A percentile compares a stretch with the other conserved stretches of the same genome.
These are phyloP conservation scores for Huntiella decipiens DNA, from an alignment of 2,329 filamentous ascomycete genomes.

Conservation along the genomic window DNA sequence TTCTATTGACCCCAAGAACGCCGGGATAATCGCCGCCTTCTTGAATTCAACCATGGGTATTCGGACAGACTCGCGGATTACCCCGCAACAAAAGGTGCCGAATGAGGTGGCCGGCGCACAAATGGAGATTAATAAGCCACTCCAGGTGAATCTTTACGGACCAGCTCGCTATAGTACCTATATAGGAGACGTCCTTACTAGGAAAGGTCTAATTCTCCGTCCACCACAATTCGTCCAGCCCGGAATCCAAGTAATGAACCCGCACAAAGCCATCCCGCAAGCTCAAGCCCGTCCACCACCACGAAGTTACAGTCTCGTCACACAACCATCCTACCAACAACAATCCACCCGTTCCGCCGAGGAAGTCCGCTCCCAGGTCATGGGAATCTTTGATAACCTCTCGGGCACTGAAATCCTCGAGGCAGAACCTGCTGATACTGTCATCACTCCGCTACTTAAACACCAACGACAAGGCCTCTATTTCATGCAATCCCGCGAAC, in stretches of 20 bases:
- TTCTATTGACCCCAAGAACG: slow-evolving; percentile 47
- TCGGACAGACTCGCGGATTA: slow-evolving; percentile 54
- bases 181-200: slow-evolving; percentile 30
- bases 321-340: slow-evolving; percentile 12
- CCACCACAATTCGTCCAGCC: slow-evolving; percentile 46
- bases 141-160: slow-evolving; percentile 66
- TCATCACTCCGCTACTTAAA: slow-evolving; percentile 51
- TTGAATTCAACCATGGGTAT: slow-evolving; percentile 49
- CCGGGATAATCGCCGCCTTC: slow-evolving; percentile 49
- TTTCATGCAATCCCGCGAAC: slow-evolving; percentile 70
- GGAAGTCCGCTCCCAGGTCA: slow-evolving; percentile 68
- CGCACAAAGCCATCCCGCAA: slow-evolving; percentile 30
- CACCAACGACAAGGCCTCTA: slow-evolving; percentile 83
- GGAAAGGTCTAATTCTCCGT: slow-evolving; percentile 40
- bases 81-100: slow-evolving; percentile 40
- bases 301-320: slow-evolving; percentile 16
- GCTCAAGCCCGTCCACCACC: slow-evolving; percentile 22
- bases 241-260: slow-evolving; percentile 57
- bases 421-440: slow-evolving; percentile 41
- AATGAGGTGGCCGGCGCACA: slow-evolving; percentile 46
- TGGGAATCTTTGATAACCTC: slow-evolving; percentile 74
- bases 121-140: slow-evolving; percentile 39
- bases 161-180: slow-evolving; percentile 43
- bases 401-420: slow-evolving; percentile 57
- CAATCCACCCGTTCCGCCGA: slow-evolving; percentile 48